phyloP scores from a whole-genome alignment of 257 asterid species.

The Datura wrightii region DNA sequence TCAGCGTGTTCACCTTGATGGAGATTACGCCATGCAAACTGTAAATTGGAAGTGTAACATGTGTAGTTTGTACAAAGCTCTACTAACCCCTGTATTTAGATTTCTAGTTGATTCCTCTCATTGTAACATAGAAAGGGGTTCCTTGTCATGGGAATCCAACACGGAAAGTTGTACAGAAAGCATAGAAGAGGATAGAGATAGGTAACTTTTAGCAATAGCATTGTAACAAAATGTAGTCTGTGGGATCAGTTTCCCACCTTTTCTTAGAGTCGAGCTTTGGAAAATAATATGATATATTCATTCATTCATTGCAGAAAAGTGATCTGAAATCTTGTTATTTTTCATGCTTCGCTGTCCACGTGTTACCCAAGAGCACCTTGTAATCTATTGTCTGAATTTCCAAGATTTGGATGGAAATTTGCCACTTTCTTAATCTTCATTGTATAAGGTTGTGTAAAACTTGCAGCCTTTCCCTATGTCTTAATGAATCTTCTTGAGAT shows the following conservation, averaged over 20 bases:
- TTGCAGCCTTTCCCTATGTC: background rate
- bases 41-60: conserved; percentile 29
- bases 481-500: background rate
- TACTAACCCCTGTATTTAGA: conserved; percentile 17
- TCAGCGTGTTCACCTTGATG: background rate
- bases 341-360: background rate
- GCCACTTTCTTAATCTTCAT: background rate
- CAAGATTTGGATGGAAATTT: background rate
- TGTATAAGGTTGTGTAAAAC: background rate
- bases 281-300: conserved; percentile 23
- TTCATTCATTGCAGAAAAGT: background rate
- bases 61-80: conserved; percentile 29
- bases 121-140: conserved; percentile 28
- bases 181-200: conserved; percentile 28
- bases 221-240: conserved; percentile 14
- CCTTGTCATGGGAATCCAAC: background rate
- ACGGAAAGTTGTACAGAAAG: conserved; percentile 22
- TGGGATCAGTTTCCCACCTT: conserved; percentile 5
- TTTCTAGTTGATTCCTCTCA: conserved; percentile 16
- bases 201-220: conserved; percentile 8
- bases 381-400: background rate
- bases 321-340: background rate
- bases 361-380: background rate
- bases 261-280: background rate
- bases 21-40: conserved; percentile 24